Evolutionary conservation across 2,329 filamentous ascomycete species (phyloP), one percentile per base, ranked within the genome.

Genomic region (Ophiosphaerella korrae): DNA sequence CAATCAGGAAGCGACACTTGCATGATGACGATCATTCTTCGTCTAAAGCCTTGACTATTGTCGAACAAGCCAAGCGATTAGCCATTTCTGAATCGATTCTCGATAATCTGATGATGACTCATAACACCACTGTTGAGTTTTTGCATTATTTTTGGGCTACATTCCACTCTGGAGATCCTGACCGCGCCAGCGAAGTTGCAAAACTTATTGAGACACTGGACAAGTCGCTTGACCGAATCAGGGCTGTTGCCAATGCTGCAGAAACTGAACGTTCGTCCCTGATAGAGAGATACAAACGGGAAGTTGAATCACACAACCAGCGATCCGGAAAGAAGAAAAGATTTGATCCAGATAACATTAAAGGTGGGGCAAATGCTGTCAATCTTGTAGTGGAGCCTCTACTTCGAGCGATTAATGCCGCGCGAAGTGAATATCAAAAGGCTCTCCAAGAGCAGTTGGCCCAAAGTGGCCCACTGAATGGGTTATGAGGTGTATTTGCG

Each of bases 121-220:
- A 97, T 71, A 92, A 92, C 45, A 99, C 94, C 0, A 95, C 91
- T 0, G 88, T 90, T 33, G 94, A 99, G 68, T 99, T 97, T 66
- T 78, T 99, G n/a, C 90, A 93, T 64, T 95, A 97, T 72, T 99
- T 99, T 77, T 99, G 93, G 93, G 83, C 85, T 31, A 86, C 92
- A 0, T 99, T 96, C 67, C 81, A 96, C 23, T 97, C 92, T 0
- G 93, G 92, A 12, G 90, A 97, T 67, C 77, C 89, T 1, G 87
- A 90, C 52, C 87, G 90, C 31, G 90, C 90, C 0, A 81, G 82
- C 36, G 93, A 99, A 74, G 81, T 97, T 12, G 85, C 87, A 6
- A 91, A 89, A 55, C 82, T 97, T 40, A 86, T 89, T 7, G 90
- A 96, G 70, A 93, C 92, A 8, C 80, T 99, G 12, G 84, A 85